A percentile compares a stretch with the other conserved stretches of the same genome.
Evolutionary conservation across 148 eudicot species (phyloP).

Genomic region (Camellia lanceoleosa): DNA sequence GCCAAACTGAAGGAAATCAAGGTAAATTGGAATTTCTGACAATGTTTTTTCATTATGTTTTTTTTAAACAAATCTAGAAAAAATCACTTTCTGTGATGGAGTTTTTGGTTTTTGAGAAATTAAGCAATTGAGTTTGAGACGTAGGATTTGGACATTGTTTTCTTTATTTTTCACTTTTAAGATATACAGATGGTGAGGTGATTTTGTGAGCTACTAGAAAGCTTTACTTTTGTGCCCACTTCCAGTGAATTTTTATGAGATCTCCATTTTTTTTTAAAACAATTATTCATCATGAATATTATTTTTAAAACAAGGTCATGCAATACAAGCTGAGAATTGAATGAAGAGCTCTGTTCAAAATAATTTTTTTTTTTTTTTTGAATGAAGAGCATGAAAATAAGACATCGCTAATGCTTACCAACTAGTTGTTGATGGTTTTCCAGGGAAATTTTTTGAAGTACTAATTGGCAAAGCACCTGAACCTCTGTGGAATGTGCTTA

Average conservation of each 20-base stretch:
- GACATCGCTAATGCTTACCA: background rate
- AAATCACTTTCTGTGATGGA: background rate
- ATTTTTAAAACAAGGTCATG: background rate
- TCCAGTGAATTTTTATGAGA: background rate
- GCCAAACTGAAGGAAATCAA: background rate
- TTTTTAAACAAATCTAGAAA: background rate
- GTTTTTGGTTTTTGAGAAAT: background rate
- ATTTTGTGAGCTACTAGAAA: background rate
- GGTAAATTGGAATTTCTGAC: background rate
- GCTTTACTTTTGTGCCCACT: background rate
- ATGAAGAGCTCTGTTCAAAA: background rate
- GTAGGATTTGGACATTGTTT: background rate
- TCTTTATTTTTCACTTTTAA: background rate
- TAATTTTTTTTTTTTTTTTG: no score
- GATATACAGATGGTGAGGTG: background rate
- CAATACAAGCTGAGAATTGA: background rate
- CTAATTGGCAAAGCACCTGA: constrained; percentile 68
- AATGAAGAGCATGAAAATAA: background rate
- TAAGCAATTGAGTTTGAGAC: background rate
- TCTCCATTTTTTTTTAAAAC: background rate
- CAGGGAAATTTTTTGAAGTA: constrained; percentile 90
- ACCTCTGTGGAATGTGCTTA: constrained; percentile 72
- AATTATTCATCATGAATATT: background rate
- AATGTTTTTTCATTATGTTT: background rate
- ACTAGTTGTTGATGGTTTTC: constrained; percentile 21